These are phyloP conservation scores for Lactarius tabidus DNA, from an alignment of 768 basidiomycete genomes.

Conservation along the genomic window DNA sequence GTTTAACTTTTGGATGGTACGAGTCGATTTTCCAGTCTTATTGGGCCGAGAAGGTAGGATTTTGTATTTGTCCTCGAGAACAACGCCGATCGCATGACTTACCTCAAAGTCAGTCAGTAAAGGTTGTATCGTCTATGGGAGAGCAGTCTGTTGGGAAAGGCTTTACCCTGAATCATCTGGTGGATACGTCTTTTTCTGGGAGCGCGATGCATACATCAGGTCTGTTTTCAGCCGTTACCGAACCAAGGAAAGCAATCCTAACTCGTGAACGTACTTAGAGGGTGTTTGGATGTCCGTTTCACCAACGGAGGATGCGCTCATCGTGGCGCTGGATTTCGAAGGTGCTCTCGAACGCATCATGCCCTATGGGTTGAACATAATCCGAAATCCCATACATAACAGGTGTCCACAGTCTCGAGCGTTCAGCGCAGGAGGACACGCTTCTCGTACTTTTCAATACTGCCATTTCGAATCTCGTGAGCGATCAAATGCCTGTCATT, in stretches of 20 bases:
- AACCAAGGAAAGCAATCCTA: neutral
- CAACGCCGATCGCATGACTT: neutral
- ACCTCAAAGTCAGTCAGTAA: constrained; percentile 44
- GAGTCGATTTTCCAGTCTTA: constrained; percentile 63
- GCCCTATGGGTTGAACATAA: neutral
- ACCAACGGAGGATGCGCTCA: constrained; percentile 49
- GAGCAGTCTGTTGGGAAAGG: constrained; percentile 65
- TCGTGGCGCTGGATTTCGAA: constrained; percentile 64
- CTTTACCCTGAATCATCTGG: constrained; percentile 55
- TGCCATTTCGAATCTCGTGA: constrained; percentile 58
- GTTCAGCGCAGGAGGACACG: constrained; percentile 61
- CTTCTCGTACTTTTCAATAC: constrained; percentile 62
- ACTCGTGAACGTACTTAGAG: constrained; percentile 32
- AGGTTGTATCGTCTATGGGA: constrained; percentile 65
- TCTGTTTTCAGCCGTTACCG: constrained; percentile 3
- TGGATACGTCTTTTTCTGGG: constrained; percentile 62
- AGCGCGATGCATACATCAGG: constrained; percentile 61
- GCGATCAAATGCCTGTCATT: neutral
- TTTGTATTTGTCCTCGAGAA: neutral
- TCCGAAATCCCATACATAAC: neutral
- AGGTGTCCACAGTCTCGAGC: constrained; percentile 64
- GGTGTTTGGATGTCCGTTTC: constrained; percentile 69
- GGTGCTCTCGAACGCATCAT: constrained; percentile 32
- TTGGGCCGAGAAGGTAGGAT: constrained; percentile 49
- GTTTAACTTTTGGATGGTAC: constrained; percentile 58